Evolutionary conservation across 805 yeast species (phyloP), one percentile per base, ranked within the genome.

Genomic region (Ogataea saltuana): DNA sequence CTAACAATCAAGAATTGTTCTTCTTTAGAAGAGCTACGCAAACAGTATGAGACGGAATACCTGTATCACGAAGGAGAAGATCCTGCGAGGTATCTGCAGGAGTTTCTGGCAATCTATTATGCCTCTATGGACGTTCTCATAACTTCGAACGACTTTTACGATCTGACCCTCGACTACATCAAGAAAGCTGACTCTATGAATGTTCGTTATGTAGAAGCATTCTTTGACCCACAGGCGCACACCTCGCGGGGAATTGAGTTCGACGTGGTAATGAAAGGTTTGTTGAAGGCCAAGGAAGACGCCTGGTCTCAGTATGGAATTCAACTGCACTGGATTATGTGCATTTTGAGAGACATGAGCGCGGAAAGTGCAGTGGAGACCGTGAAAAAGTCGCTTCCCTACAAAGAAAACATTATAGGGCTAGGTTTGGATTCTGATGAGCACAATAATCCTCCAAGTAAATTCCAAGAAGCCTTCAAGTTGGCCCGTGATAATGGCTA

Each of bases 181-280:
- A 50, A 49, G 20, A 63, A 59, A 43, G 75, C 75, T 13, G 48
- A 60, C 41, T n/a, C 44, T 10, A 73, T 70, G 54, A 70, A 71
- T 3, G 68, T 75, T 39, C 53, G 57, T 42, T 74, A 71, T 55
- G 67, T 72, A 4, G 76, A 72, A 55, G 75, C 67, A 5, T 72
- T 71, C 48, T 72, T 72, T 41, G 76, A 72, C 42, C 76, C 76
- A 11, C 76, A 72, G 50, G 76, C 72, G 15, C 76, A 72, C 50
- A 64, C 70, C 16, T 72, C 69, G 37, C 55, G 76, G 40, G 74
- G 71, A 6, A 58, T 71, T 16, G 44, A 56, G 16, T 56, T 71
- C 21, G 69, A 68, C 15, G 51, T 55, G 9, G 73, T 72, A 6
- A 67, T 71, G 39, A 49, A 50, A 16, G 76, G 75, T 0, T 63